Conservation (phyloP, 2,329 filamentous ascomycete species). For the Eutypa lata region DNA sequence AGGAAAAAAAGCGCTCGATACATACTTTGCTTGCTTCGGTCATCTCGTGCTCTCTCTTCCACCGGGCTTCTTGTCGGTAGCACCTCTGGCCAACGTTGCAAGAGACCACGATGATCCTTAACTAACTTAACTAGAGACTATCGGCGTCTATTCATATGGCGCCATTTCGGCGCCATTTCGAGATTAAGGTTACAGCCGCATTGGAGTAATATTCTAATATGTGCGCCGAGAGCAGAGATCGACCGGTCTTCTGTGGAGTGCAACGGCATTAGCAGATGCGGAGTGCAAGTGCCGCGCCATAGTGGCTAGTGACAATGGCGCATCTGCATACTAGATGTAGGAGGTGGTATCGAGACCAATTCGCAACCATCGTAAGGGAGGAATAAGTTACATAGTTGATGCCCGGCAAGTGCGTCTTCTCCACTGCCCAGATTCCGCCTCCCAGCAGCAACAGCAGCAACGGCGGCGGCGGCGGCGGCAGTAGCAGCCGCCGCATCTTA, state of each 20-base stretch:
- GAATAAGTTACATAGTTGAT: too few species aligned
- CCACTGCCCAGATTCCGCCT: background rate
- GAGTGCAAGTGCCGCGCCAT: background rate
- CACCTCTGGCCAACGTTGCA: background rate
- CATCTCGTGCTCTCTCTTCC: background rate
- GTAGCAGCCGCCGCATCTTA: background rate
- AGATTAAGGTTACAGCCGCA: conserved; percentile 1
- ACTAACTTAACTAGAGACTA: too few species aligned
- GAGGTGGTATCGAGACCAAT: background rate
- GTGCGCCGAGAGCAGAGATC: background rate
- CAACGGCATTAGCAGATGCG: background rate
- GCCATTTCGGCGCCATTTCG: background rate
- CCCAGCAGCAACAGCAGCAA: too few species aligned
- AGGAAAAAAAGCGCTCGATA: too few species aligned
- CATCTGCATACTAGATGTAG: background rate
- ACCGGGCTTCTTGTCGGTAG: background rate
- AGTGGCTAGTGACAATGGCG: background rate
- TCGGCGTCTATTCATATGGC: background rate
- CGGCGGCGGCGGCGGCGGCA: too few species aligned
- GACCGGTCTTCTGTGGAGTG: background rate
- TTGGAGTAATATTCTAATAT: background rate
- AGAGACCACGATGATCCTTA: background rate
- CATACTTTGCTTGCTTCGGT: too few species aligned
- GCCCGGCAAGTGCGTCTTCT: background rate
- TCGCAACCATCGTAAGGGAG: background rate